Base-by-base conservation (phyloP, 1,284 basidiomycete species). In the Apiotrichum sp. region DNA sequence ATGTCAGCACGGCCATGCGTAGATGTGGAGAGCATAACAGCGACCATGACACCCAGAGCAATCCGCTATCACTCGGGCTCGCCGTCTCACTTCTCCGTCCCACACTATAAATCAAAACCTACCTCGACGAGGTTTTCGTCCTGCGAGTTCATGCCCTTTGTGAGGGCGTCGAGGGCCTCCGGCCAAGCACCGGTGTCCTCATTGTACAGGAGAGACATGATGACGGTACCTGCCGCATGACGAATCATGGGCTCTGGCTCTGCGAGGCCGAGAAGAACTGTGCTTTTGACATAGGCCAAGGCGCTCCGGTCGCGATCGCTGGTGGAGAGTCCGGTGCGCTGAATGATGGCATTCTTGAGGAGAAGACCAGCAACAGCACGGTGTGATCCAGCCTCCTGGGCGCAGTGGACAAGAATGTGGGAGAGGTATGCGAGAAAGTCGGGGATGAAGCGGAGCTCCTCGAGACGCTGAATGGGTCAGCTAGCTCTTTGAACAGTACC, bases 401-500 rank as follows among this genome's bases (percentile, higher is more conserved):
- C 61, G 49, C 65, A 66, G 47, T 83, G 82, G 50, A 88, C 86
- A 61, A 96, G 84, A 77, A 98, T 92, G 75, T 95, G 91, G 45
- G 89, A 89, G 59, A 98, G 85, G 82, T 99, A 98, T 63, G 88
- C 93, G 62, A 95, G 88, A 76, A 98, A 98, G 77, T 95, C 91
- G 53, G 92, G 89, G 58, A 87, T 85, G 69, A 84, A 84, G 73
- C 89, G 88, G 76, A 93, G 93, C 65, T 82, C 83, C 72, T 90
- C 89, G 59, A 95, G 82, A 83, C 91, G 92, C 90, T 93, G 70
- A 1, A 2, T 3, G 14, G n/a, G 35, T 22, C 7, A 38, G 32
- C 31, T 3, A n/a, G 31, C 36, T 13, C 36, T 13, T n/a, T n/a
- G n/a, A n/a, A n/a, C n/a, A n/a, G n/a, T n/a, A n/a, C n/a, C n/a